phyloP scores from a whole-genome alignment of 257 asterid species.

The Linderniella brevidens region DNA sequence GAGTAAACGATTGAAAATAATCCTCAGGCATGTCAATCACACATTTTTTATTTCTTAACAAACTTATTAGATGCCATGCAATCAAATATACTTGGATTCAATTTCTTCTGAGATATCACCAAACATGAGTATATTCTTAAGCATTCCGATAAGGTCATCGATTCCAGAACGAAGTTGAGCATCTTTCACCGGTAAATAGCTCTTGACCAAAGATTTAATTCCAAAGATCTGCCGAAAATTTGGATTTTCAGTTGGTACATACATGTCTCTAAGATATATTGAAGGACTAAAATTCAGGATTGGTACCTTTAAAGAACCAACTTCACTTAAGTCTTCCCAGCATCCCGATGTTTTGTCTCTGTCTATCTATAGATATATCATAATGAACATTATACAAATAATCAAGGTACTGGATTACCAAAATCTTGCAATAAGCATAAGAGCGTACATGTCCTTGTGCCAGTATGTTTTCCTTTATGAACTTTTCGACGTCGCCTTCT shows the following conservation, averaged over 20 bases:
- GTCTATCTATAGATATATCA: slow-evolving; percentile 33
- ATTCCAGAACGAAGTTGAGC: no score
- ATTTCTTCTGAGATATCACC: no score
- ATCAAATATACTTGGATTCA: no score
- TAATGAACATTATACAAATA: slow-evolving; percentile 10
- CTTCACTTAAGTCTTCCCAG: slow-evolving; percentile 90
- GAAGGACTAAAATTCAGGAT: slow-evolving; percentile 11
- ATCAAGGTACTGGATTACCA: slow-evolving; percentile 7
- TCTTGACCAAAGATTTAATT: slow-evolving; percentile 8
- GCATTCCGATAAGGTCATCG: no score
- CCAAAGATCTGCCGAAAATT: slow-evolving; percentile 64
- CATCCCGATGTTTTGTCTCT: slow-evolving; percentile 37
- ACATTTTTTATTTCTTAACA: no score
- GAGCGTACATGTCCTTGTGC: slow-evolving; percentile 58
- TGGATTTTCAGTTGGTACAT: slow-evolving; percentile 6
- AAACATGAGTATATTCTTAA: no score
- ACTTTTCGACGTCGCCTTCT: slow-evolving; percentile 71
- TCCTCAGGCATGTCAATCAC: neutral
- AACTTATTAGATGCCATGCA: no score
- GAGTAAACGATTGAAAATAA: slow-evolving; percentile 13
- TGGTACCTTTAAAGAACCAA: slow-evolving; percentile 74
- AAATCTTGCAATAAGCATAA: slow-evolving; percentile 10
- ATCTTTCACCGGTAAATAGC: no score
- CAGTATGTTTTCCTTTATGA: slow-evolving; percentile 63
- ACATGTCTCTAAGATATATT: slow-evolving; percentile 1